phyloP scores from a whole-genome alignment of 129 eudicot genomes.

The Flaveria ramosissima region DNA sequence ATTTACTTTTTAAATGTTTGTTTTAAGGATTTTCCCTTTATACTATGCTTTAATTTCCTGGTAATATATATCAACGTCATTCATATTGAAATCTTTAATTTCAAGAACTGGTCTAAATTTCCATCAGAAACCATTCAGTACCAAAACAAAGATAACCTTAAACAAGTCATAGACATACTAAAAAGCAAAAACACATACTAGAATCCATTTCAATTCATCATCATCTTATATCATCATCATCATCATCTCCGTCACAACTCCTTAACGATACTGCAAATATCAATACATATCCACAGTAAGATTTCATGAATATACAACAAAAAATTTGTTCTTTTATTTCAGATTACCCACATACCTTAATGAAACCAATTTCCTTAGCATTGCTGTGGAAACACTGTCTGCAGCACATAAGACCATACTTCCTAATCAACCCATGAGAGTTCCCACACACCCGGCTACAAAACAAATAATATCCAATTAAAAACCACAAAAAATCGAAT shows the following conservation, averaged over 20 bases:
- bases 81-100: no score
- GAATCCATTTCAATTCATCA: conserved; percentile 1
- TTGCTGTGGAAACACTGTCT: conserved; percentile 93
- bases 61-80: no score
- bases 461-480: conserved; percentile 8
- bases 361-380: conserved; percentile 92
- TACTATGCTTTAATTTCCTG: no score
- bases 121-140: not conserved
- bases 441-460: conserved; percentile 92
- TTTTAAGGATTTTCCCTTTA: no score
- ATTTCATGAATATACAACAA: not conserved
- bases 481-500: not conserved
- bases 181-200: conserved; percentile 1
- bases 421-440: conserved; percentile 71
- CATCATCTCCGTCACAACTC: conserved; percentile 1
- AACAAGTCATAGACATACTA: conserved; percentile 19
- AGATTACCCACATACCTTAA: conserved; percentile 48
- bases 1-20: no score
- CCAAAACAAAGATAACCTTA: conserved; percentile 12
- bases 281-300: not conserved
- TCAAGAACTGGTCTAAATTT: not conserved
- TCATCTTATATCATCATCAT: conserved; percentile 1
- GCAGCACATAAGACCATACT: conserved; percentile 92
- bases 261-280: conserved; percentile 64
- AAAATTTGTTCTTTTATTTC: not conserved